Evolutionary conservation across 1,139 yeast species (phyloP), one percentile per base, ranked within the genome.

Genomic region (Yamadazyma atlantica): DNA sequence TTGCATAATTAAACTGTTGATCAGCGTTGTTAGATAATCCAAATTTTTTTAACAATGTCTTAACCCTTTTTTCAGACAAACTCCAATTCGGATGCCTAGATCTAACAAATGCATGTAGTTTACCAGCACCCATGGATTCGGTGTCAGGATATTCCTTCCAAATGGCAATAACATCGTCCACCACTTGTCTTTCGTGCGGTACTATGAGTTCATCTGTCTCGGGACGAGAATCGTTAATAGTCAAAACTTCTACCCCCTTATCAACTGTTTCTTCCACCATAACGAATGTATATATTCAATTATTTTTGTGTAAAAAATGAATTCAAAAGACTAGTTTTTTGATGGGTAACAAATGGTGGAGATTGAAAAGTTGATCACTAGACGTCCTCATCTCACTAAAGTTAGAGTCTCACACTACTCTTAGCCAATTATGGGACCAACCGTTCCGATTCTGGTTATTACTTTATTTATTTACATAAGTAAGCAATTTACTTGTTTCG

Each of bases 141-240:
- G 82, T 74, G 2, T 71, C 60, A 2, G 88, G 81, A 49, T 84
- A 88, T 42, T 73, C 72, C 48, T 77, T 80, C 92, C 94, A 85
- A 15, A 83, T 59, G 7, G 69, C 66, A 36, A 82, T 74, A 18
- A 84, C 80, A 29, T 72, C 77, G 37, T 77, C 80, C 12, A 83
- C 81, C 15, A 85, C 67, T 55, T 82, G 80, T 36, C 85, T 68
- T 42, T 80, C 84, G 44, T 75, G 77, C 2, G 95, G 95, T 11
- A 67, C 68, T 1, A 64, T 40, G 1, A 68, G 69, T 15, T 59
- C 68, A 2, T 52, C 42, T n/a, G 50, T 54, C 17, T 51, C 53
- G 2, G 56, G 58, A 16, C 44, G 38, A 12, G 53, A 45, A 40
- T 66, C 71, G 37, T 66, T 66, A 24, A 66, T 64, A 9, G 62